phyloP scores from a whole-genome alignment of 306 rosid species.

The Coriaria nepalensis region DNA sequence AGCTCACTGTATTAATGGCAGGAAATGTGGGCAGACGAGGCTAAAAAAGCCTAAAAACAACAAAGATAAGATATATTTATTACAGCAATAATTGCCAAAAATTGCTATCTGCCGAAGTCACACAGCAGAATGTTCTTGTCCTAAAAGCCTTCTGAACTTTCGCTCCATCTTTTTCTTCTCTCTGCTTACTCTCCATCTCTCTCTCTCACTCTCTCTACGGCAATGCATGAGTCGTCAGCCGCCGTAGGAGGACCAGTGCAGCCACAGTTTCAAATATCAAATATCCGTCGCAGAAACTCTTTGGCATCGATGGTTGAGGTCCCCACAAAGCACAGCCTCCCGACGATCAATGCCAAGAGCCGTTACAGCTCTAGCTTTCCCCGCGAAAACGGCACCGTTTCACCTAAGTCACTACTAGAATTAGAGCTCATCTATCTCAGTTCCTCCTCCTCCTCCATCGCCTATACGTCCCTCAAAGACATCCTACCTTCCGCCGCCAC shows the following conservation, averaged over 20 bases:
- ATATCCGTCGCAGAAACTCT: conserved; percentile 45
- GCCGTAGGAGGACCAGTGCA: conserved; percentile 4
- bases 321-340: conserved; percentile 15
- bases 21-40: too few relatives aligned
- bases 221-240: conserved; percentile 1
- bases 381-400: conserved; percentile 7
- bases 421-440: conserved; percentile 19
- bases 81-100: too few relatives aligned
- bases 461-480: conserved; percentile 57
- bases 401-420: conserved; percentile 16
- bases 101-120: too few relatives aligned
- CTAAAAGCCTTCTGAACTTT: background rate
- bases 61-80: too few relatives aligned
- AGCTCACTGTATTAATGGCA: too few relatives aligned
- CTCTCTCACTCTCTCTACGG: conserved; percentile 1
- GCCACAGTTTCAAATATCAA: background rate
- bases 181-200: background rate
- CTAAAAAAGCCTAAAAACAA: too few relatives aligned
- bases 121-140: too few relatives aligned
- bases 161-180: conserved; percentile 2
- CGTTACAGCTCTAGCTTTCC: conserved; percentile 26
- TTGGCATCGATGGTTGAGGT: conserved; percentile 27
- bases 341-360: conserved; percentile 12
- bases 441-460: conserved; percentile 12
- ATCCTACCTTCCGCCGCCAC: conserved; percentile 28